Percentiles rank a stretch among this genome's conserved stretches.
Evolutionary conservation across 2,329 filamentous ascomycete genomes (phyloP).

Genomic region (Xylaria sp.): DNA sequence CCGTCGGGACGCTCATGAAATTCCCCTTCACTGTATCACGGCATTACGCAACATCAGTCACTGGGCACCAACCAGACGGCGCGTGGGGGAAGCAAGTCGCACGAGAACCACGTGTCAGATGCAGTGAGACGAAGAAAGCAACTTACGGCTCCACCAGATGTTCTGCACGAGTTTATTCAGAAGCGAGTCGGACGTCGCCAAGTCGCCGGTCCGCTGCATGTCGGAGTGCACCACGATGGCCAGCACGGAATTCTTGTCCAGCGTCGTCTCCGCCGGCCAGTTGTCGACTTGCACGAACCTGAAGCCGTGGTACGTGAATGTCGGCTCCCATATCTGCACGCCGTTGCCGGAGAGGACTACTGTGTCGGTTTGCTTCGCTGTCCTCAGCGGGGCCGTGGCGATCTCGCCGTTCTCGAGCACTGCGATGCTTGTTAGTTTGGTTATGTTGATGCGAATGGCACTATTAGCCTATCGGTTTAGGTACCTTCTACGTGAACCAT

Average conservation of each 20-base stretch:
- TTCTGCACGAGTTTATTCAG: conserved; percentile 67
- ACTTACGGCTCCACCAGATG: conserved; percentile 61
- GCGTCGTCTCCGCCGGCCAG: conserved; percentile 49
- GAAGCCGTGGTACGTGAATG: conserved; percentile 64
- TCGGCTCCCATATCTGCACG: conserved; percentile 63
- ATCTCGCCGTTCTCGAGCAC: conserved; percentile 60
- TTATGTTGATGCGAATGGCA: no score
- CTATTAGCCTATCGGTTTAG: no score
- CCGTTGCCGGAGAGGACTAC: conserved; percentile 56
- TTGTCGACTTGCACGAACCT: conserved; percentile 59
- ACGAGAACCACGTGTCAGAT: neutral
- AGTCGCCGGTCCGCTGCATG: conserved; percentile 61
- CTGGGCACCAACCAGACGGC: neutral
- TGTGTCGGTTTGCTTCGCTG: conserved; percentile 43
- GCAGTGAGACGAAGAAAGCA: neutral
- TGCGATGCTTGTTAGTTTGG: conserved; percentile 39
- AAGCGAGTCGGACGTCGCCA: conserved; percentile 62
- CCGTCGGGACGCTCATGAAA: conserved; percentile 67
- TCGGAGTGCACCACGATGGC: conserved; percentile 64
- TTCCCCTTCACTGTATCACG: conserved; percentile 61
- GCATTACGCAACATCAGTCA: neutral
- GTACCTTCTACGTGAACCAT: conserved; percentile 65
- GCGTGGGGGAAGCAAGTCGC: neutral
- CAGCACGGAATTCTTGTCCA: conserved; percentile 45
- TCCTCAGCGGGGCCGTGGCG: conserved; percentile 45